Evolutionary conservation across 106 monocot species (phyloP), one percentile per base, ranked within the genome.

Genomic region (Acorus calamus): DNA sequence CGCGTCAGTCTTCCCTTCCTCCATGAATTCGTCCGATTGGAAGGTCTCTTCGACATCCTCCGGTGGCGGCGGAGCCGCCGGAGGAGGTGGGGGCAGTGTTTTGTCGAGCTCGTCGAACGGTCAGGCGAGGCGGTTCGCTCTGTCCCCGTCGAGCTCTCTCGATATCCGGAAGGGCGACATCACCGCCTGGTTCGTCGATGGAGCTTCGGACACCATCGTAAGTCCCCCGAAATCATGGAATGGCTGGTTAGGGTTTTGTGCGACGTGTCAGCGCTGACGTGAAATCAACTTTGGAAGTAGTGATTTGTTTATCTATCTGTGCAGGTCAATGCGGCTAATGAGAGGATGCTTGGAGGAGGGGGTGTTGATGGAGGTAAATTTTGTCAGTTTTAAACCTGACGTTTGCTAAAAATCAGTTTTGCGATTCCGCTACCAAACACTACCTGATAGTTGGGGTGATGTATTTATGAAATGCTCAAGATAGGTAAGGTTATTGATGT

Each of bases 311-410:
- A 28, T 28, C 28, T 50, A 7, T 28, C 11, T 47, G 47, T 61
- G 65, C 72, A 89, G 88, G 93, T 93, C 14, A 93, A 93, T 77
- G 85, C 88, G 44, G 93, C 89, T 63, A 83, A 93, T 66, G 76
- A 89, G 58, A 60, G 61, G 60, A 85, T 93, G 88, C 78, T 86
- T 46, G 83, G 93, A 61, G 93, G 93, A n/a, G 88, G 88, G 52
- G 93, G 93, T 73, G 88, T 88, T 56, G 93, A 93, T 77, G 93
- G 88, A 88, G 93, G 93, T 93, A 70, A 71, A 10, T 60, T 42
- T 12, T 62, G 42, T n/a, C n/a, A n/a, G n/a, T n/a, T n/a, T n/a
- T n/a, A n/a, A n/a, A n/a, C n/a, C n/a, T n/a, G n/a, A n/a, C n/a
- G n/a, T n/a, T n/a, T n/a, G n/a, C n/a, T n/a, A n/a, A n/a, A n/a